These are phyloP conservation scores for Castanea sativa DNA, from an alignment of 306 rosid genomes.

Conservation along the genomic window DNA sequence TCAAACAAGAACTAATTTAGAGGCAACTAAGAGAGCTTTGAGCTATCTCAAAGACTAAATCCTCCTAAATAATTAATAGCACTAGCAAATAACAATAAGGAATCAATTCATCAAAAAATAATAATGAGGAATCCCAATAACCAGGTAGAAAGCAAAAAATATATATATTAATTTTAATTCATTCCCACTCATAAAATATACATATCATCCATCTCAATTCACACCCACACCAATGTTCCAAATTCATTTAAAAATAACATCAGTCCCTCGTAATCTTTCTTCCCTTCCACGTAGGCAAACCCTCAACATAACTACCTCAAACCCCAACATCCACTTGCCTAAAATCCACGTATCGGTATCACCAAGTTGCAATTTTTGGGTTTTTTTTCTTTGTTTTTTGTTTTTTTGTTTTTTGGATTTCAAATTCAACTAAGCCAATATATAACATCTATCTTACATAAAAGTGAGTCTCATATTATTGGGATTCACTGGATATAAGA, in stretches of 20 bases:
- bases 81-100: too few relatives aligned
- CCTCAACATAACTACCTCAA: not conserved
- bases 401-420: too few relatives aligned
- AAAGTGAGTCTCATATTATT: too few relatives aligned
- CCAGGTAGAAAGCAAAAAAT: not conserved
- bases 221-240: conserved; percentile 1
- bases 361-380: not conserved
- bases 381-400: too few relatives aligned
- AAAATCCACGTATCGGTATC: not conserved
- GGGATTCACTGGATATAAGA: too few relatives aligned
- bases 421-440: too few relatives aligned
- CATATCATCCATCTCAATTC: conserved; percentile 7
- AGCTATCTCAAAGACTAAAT: too few relatives aligned
- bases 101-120: not conserved
- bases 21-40: too few relatives aligned
- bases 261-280: not conserved
- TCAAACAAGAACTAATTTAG: too few relatives aligned
- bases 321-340: not conserved
- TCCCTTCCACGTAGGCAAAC: too few relatives aligned
- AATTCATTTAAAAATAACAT: not conserved
- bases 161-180: not conserved
- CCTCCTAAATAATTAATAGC: too few relatives aligned
- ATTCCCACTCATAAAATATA: not conserved
- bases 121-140: not conserved
- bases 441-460: too few relatives aligned